Base-by-base conservation (phyloP, 495 filamentous ascomycete genomes). In the Tuber borchii region DNA sequence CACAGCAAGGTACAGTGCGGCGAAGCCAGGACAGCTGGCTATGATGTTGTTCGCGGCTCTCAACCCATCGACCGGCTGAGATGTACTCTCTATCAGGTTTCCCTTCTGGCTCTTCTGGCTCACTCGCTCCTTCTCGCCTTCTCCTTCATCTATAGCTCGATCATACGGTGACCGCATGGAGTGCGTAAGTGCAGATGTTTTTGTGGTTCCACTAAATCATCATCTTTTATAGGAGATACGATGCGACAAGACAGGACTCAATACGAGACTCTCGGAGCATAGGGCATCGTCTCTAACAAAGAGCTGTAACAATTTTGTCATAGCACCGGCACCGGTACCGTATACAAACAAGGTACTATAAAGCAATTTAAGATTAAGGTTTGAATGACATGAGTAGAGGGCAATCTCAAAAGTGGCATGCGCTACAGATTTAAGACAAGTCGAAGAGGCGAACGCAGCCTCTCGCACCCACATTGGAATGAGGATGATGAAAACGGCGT, bases 201-300 rank as follows among this genome's bases (percentile, higher is more conserved):
- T 77, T 77, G 76, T 76, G 76, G 78, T 79, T 75, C 78, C 76
- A 79, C 76, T 79, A 31, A 75, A n/a, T 17, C 26, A 65, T 65
- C 26, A 65, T 17, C 56, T 34, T 65, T 65, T 65, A 65, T 34
- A 14, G 56, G 56, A 65, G 26, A 65, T 65, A 65, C 26, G 26
- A 65, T 65, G 56, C 56, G 56, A 65, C 17, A 31, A 26, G 56
- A 65, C 56, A 65, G 26, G 56, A 10, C 56, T 65, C 1, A 34
- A 65, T 34, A 65, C 56, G 26, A 65, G 26, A 31, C 56, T 19
- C 56, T 19, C 56, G 56, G 56, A 65, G 26, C 14, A 34, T 26
- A 7, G 31, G 10, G 26, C 0, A 2, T 65, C 56, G 31, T 26
- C 26, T 34, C 31, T 12, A 17, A 65, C 56, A 65, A 34, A 34